Conservation (phyloP, 371 early-diverging fungal genomes). For the Mortierella sp. region DNA sequence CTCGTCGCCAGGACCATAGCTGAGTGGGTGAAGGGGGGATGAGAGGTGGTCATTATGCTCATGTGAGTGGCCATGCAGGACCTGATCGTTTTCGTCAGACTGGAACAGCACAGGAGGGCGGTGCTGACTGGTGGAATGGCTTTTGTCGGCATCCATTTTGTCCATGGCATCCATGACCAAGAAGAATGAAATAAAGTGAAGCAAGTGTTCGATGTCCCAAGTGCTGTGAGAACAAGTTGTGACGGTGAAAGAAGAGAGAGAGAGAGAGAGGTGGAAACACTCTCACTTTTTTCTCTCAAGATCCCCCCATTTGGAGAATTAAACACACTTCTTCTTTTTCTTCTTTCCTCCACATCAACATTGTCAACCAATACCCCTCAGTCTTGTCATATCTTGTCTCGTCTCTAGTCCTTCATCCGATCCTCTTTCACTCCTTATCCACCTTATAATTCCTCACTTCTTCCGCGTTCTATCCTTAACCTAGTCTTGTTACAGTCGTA, state of each 20-base stretch:
- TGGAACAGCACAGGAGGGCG: slow-evolving; percentile 50
- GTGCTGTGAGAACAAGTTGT: not conserved
- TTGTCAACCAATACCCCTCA: not conserved
- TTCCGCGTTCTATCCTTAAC: not conserved
- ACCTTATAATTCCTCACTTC: not conserved
- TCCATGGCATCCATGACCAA: not conserved
- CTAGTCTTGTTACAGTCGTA: not conserved
- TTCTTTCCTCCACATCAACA: not conserved
- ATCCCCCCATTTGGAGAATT: not conserved
- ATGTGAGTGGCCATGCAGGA: not conserved
- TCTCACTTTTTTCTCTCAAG: not conserved
- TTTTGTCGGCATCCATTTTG: slow-evolving; percentile 9
- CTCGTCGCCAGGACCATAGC: slow-evolving; percentile 6
- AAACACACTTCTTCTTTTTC: not conserved
- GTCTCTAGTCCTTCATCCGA: not conserved
- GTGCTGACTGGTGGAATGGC: slow-evolving; percentile 13
- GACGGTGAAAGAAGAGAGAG: not conserved
- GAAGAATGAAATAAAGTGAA: not conserved
- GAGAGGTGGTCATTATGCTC: slow-evolving; percentile 4
- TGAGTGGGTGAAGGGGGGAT: slow-evolving; percentile 7
- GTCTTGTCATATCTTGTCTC: not conserved
- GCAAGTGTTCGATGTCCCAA: not conserved
- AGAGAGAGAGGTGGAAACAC: not conserved
- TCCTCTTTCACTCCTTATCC: not conserved
- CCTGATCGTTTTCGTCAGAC: slow-evolving; percentile 34